These are phyloP conservation scores for Irineochytrium annulatum DNA, from an alignment of 192 early-diverging fungal species.

Conservation along the genomic window DNA sequence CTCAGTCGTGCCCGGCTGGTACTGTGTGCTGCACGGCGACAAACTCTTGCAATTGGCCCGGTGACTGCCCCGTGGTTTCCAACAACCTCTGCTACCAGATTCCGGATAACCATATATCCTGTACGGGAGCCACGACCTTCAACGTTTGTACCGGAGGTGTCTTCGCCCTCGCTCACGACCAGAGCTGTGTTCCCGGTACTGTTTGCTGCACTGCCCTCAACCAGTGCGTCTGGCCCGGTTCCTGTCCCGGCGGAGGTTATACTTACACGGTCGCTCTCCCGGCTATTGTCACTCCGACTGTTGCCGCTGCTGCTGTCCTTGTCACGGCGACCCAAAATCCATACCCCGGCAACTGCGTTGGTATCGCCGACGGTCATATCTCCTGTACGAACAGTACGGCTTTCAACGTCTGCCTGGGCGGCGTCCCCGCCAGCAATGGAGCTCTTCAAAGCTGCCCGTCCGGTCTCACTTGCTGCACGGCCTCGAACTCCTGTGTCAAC, in stretches of 20 bases:
- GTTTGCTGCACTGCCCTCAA: neutral
- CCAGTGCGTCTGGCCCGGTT: slow-evolving; percentile 4
- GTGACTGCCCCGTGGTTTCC: neutral
- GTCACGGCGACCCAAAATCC: neutral
- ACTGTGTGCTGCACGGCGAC: slow-evolving; percentile 18
- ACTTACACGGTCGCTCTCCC: neutral
- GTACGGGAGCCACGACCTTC: neutral
- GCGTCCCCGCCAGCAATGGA: neutral
- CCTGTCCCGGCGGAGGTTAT: neutral
- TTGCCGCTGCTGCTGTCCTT: neutral
- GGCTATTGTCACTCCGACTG: neutral
- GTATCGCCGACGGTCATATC: neutral
- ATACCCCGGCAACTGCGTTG: neutral
- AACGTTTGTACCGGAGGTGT: neutral
- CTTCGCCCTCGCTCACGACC: neutral
- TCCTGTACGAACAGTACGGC: neutral
- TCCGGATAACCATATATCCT: neutral
- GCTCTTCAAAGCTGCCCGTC: neutral
- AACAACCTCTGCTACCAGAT: neutral
- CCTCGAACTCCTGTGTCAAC: neutral
- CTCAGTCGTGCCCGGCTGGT: slow-evolving; percentile 1
- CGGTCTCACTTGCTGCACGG: neutral
- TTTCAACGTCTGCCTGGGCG: slow-evolving; percentile 2
- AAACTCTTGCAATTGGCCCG: neutral
- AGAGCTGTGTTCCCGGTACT: neutral